phyloP scores from a whole-genome alignment of 331 rosid species.

The Quercus tomentella region DNA sequence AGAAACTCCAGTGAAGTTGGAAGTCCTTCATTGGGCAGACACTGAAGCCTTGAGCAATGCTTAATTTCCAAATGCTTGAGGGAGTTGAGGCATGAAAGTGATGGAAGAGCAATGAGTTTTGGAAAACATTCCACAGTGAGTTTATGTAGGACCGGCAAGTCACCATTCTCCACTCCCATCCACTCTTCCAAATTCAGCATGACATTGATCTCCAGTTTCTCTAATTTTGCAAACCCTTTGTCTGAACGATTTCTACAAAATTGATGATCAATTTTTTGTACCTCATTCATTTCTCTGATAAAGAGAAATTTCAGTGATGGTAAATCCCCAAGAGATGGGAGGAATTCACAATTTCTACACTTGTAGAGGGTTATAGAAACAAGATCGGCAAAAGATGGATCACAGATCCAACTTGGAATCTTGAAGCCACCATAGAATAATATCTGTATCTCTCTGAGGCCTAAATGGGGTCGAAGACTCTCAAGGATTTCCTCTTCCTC shows the following conservation, averaged over 20 bases:
- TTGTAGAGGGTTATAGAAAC: background rate
- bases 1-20: background rate
- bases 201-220: background rate
- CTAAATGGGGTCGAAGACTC: background rate
- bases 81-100: slow-evolving; percentile 1
- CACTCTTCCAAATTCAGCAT: slow-evolving; percentile 21
- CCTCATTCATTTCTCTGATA: slow-evolving; percentile 3
- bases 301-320: slow-evolving; percentile 7
- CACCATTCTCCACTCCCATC: slow-evolving; percentile 1
- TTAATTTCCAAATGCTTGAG: slow-evolving; percentile 1
- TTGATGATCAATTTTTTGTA: background rate
- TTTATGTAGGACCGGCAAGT: slow-evolving; percentile 3
- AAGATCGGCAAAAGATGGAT: background rate
- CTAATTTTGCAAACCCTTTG: background rate
- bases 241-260: background rate
- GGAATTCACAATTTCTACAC: slow-evolving; percentile 5
- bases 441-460: background rate
- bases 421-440: background rate
- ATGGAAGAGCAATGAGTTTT: slow-evolving; percentile 4
- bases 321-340: slow-evolving; percentile 11
- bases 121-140: slow-evolving; percentile 9
- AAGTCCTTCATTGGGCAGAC: background rate
- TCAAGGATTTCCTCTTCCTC: slow-evolving; percentile 16
- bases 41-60: slow-evolving; percentile 3
- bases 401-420: slow-evolving; percentile 14